Base-by-base conservation (phyloP, 768 basidiomycete species). In the Mycena galopus region DNA sequence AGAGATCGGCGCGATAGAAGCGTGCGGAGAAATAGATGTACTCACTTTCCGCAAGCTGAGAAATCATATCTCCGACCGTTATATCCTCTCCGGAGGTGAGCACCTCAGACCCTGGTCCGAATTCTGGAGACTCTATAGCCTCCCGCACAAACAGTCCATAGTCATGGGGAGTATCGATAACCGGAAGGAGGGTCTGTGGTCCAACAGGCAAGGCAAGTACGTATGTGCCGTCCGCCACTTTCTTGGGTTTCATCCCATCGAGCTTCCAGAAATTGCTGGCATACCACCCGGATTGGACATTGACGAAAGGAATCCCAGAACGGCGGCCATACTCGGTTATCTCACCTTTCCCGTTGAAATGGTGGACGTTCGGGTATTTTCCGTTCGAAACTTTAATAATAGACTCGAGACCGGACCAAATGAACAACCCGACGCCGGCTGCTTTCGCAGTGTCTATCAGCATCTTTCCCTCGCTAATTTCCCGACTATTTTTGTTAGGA, bases 321-420 rank as follows among this genome's bases (percentile, higher is more conserved):
- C 5, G 23, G 14, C 57, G 62, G 19, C 50, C 71, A 23, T 72
- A 75, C 27, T 55, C 63, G 29, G 71, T 72, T 29, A 72, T 44
- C 12, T 65, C 65, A 29, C 27, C 71, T 32, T 75, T 75, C 1
- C 71, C 74, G 33, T 75, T 67, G 37, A 73, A 75, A 44, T 72
- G 74, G 57, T 72, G 50, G 2, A 75, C 74, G 17, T 75, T 61
- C 19, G 71, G 39, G 61, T 72, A 70, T 32, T 73, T 75, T 10
- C 71, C 71, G 27, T 65, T 53, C 19, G 68, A 59, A 44, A 66
- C 33, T 5, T 66, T 63, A 35, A 56, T 47, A 12, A 69, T 37
- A 23, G 71, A 69, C 44, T 60, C 61, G 51, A 75, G 67, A n/a
- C 71, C 67, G 44, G 74, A 75, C 71, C 71, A 73, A 19, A 74